phyloP scores from a whole-genome alignment of 129 eudicot genomes.

The Centrapalus pauciflorus region DNA sequence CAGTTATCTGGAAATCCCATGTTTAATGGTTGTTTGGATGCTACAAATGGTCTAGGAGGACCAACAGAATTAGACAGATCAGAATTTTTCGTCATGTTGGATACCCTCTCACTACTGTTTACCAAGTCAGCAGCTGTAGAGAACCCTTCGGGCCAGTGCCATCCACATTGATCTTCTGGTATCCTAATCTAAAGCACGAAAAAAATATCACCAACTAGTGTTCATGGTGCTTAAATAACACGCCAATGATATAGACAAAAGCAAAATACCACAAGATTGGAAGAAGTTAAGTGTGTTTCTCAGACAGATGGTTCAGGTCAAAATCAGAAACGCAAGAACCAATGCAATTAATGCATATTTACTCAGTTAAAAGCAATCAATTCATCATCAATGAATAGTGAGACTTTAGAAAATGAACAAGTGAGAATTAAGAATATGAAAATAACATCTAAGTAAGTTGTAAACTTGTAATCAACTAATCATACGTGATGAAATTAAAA shows the following conservation, averaged over 20 bases:
- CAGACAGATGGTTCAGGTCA: background rate
- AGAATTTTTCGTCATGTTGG: slow-evolving; percentile 23
- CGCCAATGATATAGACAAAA: slow-evolving; percentile 24
- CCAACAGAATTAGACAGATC: slow-evolving; percentile 29
- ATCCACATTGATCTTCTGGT: slow-evolving; percentile 62
- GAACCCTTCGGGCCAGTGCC: slow-evolving; percentile 79
- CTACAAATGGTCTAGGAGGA: slow-evolving; percentile 26
- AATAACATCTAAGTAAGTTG: too few species aligned
- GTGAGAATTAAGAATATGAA: too few species aligned
- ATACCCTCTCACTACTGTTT: slow-evolving; percentile 19
- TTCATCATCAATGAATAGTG: too few species aligned
- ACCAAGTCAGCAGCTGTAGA: slow-evolving; percentile 36
- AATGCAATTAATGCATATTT: background rate
- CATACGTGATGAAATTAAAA: too few species aligned
- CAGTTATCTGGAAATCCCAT: slow-evolving; percentile 19
- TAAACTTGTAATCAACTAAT: too few species aligned
- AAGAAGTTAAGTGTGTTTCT: background rate
- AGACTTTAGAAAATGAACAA: too few species aligned
- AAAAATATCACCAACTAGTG: slow-evolving; percentile 59
- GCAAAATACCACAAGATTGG: slow-evolving; percentile 5
- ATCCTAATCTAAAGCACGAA: slow-evolving; percentile 70
- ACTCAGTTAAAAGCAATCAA: background rate
- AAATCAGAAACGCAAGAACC: background rate
- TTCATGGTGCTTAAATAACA: slow-evolving; percentile 49
- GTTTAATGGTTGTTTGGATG: slow-evolving; percentile 26